Conservation (phyloP, 306 rosid species). For the Prosopis cineraria region DNA sequence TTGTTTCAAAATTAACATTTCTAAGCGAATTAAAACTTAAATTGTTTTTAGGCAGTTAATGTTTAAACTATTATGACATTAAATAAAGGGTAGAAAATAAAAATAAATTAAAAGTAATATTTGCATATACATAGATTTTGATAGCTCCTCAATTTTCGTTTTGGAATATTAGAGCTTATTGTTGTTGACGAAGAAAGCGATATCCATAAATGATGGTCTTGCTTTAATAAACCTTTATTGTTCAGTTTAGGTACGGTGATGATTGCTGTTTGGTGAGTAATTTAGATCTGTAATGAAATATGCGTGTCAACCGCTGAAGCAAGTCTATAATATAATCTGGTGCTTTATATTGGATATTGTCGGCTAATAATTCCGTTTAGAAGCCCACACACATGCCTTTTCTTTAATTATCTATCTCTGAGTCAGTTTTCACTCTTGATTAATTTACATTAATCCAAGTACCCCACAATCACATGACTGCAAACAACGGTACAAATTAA, state of each 20-base stretch:
- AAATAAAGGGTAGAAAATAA: too few relatives aligned
- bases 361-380: constrained; percentile 40
- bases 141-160: too few relatives aligned
- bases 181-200: background rate
- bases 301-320: constrained; percentile 21
- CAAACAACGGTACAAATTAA: constrained; percentile 19
- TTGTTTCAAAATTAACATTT: too few relatives aligned
- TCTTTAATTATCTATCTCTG: background rate
- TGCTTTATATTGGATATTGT: constrained; percentile 39
- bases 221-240: background rate
- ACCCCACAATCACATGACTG: constrained; percentile 36
- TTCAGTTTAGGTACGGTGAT: background rate
- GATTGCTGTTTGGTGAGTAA: constrained; percentile 7
- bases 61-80: too few relatives aligned
- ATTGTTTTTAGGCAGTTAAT: too few relatives aligned
- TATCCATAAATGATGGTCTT: background rate
- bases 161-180: too few relatives aligned
- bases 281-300: background rate
- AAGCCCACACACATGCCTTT: background rate
- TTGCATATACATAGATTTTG: too few relatives aligned
- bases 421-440: constrained; percentile 12
- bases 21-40: too few relatives aligned
- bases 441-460: constrained; percentile 18
- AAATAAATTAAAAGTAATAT: too few relatives aligned
- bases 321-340: constrained; percentile 26